Percentiles rank a stretch among this genome's conserved stretches.
Evolutionary conservation across 768 basidiomycete genomes (phyloP).

Genomic region (Russula sp.): DNA sequence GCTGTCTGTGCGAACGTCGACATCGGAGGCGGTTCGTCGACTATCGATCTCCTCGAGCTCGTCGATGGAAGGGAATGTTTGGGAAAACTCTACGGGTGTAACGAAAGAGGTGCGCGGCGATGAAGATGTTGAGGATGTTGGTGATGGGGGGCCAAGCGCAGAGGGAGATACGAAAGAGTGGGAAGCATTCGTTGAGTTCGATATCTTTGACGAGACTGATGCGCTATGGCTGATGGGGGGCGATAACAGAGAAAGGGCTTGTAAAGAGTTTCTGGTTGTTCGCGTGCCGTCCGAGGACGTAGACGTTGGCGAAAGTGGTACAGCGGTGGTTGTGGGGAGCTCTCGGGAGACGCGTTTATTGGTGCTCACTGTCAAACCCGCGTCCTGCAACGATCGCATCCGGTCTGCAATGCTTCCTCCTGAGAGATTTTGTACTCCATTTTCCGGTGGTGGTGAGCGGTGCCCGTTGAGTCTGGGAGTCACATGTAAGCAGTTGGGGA

Average conservation of each 20-base stretch:
- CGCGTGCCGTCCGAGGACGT: constrained; percentile 32
- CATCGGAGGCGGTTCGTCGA: constrained; percentile 50
- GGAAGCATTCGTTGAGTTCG: constrained; percentile 33
- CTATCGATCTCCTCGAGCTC: constrained; percentile 61
- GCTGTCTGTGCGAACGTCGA: constrained; percentile 38
- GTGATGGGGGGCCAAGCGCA: constrained; percentile 73
- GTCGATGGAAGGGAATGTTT: constrained; percentile 73
- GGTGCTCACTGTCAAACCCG: constrained; percentile 55
- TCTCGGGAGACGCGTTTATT: constrained; percentile 61
- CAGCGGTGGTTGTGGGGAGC: constrained; percentile 40
- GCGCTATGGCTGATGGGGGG: constrained; percentile 31
- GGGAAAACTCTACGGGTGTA: constrained; percentile 56
- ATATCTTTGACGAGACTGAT: constrained; percentile 33
- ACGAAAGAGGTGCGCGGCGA: constrained; percentile 48
- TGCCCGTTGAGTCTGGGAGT: constrained; percentile 25
- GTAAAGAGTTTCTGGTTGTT: constrained; percentile 28
- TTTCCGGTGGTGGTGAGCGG: constrained; percentile 16
- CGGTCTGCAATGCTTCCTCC: constrained; percentile 81
- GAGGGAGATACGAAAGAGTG: constrained; percentile 69
- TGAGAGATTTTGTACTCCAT: constrained; percentile 37
- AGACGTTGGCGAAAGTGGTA: constrained; percentile 37
- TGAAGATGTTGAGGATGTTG: constrained; percentile 64
- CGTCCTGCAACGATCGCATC: constrained; percentile 67
- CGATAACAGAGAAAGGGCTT: constrained; percentile 28
- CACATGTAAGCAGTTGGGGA: constrained; percentile 20